These are phyloP conservation scores for Striga hermonthica DNA, from an alignment of 305 asterid species.

Conservation along the genomic window DNA sequence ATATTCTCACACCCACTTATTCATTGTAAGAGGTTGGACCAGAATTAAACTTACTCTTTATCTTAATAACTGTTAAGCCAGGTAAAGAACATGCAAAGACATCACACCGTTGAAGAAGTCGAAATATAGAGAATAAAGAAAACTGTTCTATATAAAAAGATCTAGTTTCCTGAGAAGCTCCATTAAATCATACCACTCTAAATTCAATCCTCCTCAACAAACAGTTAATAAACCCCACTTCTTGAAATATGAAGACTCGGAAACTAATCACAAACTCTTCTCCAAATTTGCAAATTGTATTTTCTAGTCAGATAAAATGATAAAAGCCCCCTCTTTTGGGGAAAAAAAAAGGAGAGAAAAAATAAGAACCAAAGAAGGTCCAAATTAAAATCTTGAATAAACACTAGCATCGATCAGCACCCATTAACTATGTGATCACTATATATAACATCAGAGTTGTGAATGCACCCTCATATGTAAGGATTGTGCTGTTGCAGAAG, in stretches of 20 bases:
- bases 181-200: too few species aligned
- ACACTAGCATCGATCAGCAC: neutral
- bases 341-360: too few species aligned
- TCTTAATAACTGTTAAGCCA: too few species aligned
- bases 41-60: neutral
- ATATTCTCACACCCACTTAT: neutral
- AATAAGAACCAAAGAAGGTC: too few species aligned
- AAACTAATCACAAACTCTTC: neutral
- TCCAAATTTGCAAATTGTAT: conserved; percentile 6
- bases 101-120: too few species aligned
- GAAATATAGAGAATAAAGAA: too few species aligned
- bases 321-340: too few species aligned
- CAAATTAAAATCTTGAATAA: too few species aligned
- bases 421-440: neutral
- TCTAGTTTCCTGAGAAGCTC: neutral
- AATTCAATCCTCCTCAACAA: too few species aligned
- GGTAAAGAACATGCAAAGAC: too few species aligned
- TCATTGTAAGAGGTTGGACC: neutral
- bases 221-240: neutral
- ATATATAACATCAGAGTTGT: neutral
- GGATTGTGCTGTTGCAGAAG: neutral
- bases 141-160: too few species aligned
- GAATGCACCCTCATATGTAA: too few species aligned
- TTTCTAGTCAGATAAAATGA: conserved; percentile 2
- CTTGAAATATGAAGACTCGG: neutral